Evolutionary conservation across 768 basidiomycete species (phyloP).

Genomic region (Trametes villosa): DNA sequence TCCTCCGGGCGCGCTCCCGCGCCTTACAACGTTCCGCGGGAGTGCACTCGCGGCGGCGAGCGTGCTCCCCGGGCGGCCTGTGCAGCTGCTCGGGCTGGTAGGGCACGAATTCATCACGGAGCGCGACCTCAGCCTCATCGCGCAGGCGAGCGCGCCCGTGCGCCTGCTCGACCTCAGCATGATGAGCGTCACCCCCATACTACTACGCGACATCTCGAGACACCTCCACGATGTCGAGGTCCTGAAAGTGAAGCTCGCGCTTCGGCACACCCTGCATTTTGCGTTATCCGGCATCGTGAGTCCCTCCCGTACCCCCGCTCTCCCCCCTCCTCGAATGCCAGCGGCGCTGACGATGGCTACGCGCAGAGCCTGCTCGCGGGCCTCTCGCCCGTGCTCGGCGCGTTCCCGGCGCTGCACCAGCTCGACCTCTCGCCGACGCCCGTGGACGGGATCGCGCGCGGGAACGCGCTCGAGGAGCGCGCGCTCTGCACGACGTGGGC

Average conservation of each 20-base stretch:
- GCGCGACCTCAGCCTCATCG: conserved; percentile 54
- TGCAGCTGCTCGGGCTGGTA: conserved; percentile 57
- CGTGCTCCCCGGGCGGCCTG: conserved; percentile 64
- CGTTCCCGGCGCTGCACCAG: conserved; percentile 51
- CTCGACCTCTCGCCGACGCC: conserved; percentile 67
- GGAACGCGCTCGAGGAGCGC: conserved; percentile 49
- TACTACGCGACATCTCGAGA: conserved; percentile 58
- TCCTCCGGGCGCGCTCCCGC: conserved; percentile 48
- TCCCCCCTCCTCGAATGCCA: conserved; percentile 1
- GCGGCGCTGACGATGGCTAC: conserved; percentile 7
- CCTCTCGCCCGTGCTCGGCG: conserved; percentile 58
- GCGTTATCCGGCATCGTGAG: conserved; percentile 69
- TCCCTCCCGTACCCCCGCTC: conserved; percentile 5
- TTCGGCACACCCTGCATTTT: conserved; percentile 68
- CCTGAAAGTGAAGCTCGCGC: conserved; percentile 59
- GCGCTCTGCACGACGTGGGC: conserved; percentile 58
- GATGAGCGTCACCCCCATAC: conserved; percentile 59
- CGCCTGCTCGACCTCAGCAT: conserved; percentile 61
- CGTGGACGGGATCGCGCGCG: conserved; percentile 48
- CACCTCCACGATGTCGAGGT: conserved; percentile 54
- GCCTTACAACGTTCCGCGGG: conserved; percentile 61
- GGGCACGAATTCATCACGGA: conserved; percentile 61
- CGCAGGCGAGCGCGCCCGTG: conserved; percentile 51
- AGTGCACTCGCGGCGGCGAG: conserved; percentile 60
- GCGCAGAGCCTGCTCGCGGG: conserved; percentile 59